A percentile compares a stretch with the other conserved stretches of the same genome.
phyloP scores from a whole-genome alignment of 306 rosid genomes.

The Begonia masoniana region DNA sequence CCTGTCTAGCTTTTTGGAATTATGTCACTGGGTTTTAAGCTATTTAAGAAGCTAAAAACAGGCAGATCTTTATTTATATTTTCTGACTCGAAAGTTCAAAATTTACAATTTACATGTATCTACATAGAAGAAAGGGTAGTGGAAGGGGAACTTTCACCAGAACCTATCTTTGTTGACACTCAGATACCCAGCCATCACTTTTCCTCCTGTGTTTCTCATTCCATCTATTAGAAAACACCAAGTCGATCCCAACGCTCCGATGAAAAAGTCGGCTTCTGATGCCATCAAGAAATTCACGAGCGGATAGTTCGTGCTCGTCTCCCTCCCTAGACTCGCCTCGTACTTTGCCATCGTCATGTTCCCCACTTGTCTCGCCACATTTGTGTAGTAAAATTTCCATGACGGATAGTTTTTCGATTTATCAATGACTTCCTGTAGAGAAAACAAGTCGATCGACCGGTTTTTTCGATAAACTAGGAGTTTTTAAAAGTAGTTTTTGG shows the following conservation, averaged over 20 bases:
- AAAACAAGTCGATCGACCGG: background rate
- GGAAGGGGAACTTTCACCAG: slow-evolving; percentile 35
- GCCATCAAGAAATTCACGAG: slow-evolving; percentile 94
- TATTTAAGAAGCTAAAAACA: too few relatives aligned
- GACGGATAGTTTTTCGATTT: slow-evolving; percentile 30
- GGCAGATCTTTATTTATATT: too few relatives aligned
- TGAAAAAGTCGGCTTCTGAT: slow-evolving; percentile 62
- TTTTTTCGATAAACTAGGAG: too few relatives aligned
- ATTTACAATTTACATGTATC: too few relatives aligned
- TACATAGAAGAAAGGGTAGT: too few relatives aligned
- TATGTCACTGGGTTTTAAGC: too few relatives aligned
- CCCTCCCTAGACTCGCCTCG: slow-evolving; percentile 68
- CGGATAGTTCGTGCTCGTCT: slow-evolving; percentile 75
- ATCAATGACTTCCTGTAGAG: slow-evolving; percentile 56
- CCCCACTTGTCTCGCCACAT: slow-evolving; percentile 46
- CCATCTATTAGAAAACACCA: slow-evolving; percentile 94
- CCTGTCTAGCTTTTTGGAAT: too few relatives aligned
- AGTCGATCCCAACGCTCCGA: slow-evolving; percentile 88
- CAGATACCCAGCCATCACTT: slow-evolving; percentile 86
- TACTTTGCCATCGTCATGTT: slow-evolving; percentile 56
- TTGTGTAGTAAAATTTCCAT: slow-evolving; percentile 64
- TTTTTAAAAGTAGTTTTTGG: too few relatives aligned
- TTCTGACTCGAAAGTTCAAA: too few relatives aligned
- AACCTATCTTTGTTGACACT: slow-evolving; percentile 91
- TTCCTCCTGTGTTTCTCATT: slow-evolving; percentile 94